Conservation (phyloP, 139 green algal species). For the Volvox reticuliferus region DNA sequence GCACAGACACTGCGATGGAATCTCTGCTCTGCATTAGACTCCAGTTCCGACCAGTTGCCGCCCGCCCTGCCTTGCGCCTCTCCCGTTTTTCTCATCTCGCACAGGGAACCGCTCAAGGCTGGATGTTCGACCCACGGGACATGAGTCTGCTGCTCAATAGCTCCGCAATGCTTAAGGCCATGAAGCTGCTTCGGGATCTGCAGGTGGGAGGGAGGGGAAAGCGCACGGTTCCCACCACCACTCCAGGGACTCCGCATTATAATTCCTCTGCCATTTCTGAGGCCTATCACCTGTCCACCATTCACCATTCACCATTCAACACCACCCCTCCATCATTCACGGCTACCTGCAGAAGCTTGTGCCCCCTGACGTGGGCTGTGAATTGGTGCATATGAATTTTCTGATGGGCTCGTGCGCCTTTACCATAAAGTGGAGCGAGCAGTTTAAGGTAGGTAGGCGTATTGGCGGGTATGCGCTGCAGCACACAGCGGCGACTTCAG, state of each 20-base stretch:
- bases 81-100: neutral
- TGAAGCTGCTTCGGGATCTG: constrained; percentile 29
- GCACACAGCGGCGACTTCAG: no score
- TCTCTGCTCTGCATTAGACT: neutral
- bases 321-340: neutral
- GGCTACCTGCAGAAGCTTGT: neutral
- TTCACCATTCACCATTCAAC: neutral
- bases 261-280: neutral
- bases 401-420: constrained; percentile 5
- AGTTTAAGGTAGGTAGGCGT: constrained; percentile 46
- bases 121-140: constrained; percentile 37
- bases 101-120: constrained; percentile 27
- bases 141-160: constrained; percentile 44
- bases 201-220: constrained; percentile 17
- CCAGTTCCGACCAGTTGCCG: neutral
- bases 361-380: neutral
- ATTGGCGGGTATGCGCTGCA: no score
- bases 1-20: no score
- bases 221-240: neutral
- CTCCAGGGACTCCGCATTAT: neutral
- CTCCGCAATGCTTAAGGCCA: constrained; percentile 3
- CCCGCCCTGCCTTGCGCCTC: neutral
- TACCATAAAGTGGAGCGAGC: constrained; percentile 50
- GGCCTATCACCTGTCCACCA: neutral
- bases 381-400: constrained; percentile 33